Percentiles rank a stretch among this genome's conserved stretches.
Evolutionary conservation across 345 rosid genomes (phyloP).

Genomic region (Anastatica hierochuntica): DNA sequence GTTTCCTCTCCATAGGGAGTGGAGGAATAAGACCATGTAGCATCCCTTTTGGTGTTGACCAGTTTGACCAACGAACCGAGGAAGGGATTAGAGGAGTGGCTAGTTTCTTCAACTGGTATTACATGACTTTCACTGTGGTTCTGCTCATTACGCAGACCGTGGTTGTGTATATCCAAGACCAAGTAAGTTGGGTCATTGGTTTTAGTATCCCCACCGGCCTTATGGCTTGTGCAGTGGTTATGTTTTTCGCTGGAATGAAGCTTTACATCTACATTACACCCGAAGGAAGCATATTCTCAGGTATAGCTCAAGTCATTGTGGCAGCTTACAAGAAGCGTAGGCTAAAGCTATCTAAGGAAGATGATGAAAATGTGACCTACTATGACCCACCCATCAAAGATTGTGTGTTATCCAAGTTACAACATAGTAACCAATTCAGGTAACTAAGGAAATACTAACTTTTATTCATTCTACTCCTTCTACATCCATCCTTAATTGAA

Average conservation of each 20-base stretch:
- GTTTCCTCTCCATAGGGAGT: conserved; percentile 46
- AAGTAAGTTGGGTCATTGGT: conserved; percentile 68
- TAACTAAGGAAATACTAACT: too few relatives aligned
- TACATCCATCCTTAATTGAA: too few relatives aligned
- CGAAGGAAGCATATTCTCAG: conserved; percentile 55
- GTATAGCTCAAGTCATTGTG: conserved; percentile 45
- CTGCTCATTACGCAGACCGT: conserved; percentile 41
- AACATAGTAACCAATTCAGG: conserved; percentile 59
- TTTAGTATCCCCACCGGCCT: conserved; percentile 61
- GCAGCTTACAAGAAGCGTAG: conserved; percentile 48
- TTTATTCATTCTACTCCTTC: too few relatives aligned
- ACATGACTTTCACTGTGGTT: conserved; percentile 50
- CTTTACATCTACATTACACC: conserved; percentile 49
- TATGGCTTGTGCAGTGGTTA: conserved; percentile 43
- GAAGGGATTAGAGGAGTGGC: conserved; percentile 48
- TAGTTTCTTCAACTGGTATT: conserved; percentile 78
- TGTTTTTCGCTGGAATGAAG: conserved; percentile 51
- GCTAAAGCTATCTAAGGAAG: conserved; percentile 18
- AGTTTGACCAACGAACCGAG: conserved; percentile 58
- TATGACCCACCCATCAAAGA: conserved; percentile 26
- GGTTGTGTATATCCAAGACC: conserved; percentile 64
- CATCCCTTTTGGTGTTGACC: conserved; percentile 79
- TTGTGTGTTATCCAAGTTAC: conserved; percentile 37
- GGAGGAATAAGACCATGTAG: conserved; percentile 85
- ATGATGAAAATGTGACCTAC: conserved; percentile 34